A percentile compares a stretch with the other conserved stretches of the same genome.
These are phyloP conservation scores for Mycena vulgaris DNA, from an alignment of 768 basidiomycete species.

Conservation along the genomic window DNA sequence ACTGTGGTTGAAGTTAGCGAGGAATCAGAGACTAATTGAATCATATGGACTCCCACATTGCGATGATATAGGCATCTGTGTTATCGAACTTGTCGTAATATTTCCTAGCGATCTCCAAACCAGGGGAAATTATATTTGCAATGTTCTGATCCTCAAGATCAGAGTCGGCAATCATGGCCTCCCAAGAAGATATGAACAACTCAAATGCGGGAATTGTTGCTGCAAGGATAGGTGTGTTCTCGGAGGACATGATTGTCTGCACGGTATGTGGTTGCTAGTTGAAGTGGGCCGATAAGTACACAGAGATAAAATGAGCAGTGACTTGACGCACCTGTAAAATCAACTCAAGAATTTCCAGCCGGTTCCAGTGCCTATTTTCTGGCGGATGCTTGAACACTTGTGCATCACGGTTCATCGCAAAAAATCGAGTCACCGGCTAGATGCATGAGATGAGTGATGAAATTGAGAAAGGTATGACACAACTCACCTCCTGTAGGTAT, in stretches of 20 bases:
- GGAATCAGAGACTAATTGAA: slow-evolving; percentile 17
- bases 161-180: neutral
- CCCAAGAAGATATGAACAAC: neutral
- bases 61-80: slow-evolving; percentile 18
- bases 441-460: neutral
- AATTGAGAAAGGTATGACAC: neutral
- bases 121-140: slow-evolving; percentile 1
- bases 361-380: neutral
- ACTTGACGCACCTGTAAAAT: neutral
- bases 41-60: slow-evolving; percentile 15
- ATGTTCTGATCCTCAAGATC: slow-evolving; percentile 9
- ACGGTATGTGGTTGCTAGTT: neutral
- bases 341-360: neutral
- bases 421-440: neutral
- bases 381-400: neutral
- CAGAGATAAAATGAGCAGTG: neutral
- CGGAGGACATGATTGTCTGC: neutral
- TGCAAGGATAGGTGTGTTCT: neutral
- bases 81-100: slow-evolving; percentile 22
- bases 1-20: slow-evolving; percentile 19
- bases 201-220: slow-evolving; percentile 1
- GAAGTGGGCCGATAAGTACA: neutral
- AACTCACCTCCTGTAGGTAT: slow-evolving; percentile 4
- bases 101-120: slow-evolving; percentile 11
- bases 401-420: slow-evolving; percentile 1